These are phyloP conservation scores for Begonia peltatifolia DNA, from an alignment of 306 rosid genomes.

Conservation along the genomic window DNA sequence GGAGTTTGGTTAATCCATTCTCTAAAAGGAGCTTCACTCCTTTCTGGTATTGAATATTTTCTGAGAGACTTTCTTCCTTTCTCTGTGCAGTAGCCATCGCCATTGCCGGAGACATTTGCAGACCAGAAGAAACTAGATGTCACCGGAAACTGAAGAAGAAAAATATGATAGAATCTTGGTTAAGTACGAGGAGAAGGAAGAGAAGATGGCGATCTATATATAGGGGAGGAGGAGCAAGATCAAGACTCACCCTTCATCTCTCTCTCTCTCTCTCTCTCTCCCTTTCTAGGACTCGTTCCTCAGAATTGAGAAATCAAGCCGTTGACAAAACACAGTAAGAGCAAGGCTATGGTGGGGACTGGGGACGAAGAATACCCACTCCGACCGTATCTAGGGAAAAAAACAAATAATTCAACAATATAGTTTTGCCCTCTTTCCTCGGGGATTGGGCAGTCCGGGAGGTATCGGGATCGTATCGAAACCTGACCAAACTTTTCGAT, in stretches of 20 bases:
- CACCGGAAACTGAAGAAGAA: neutral
- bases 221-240: neutral
- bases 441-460: too few relatives aligned
- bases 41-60: conserved; percentile 19
- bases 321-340: neutral
- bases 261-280: conserved; percentile 10
- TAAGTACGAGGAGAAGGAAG: neutral
- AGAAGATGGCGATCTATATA: neutral
- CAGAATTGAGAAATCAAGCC: neutral
- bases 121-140: neutral
- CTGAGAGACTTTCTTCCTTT: neutral
- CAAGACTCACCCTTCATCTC: neutral
- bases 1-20: conserved; percentile 40
- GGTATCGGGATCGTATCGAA: too few relatives aligned
- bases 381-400: neutral
- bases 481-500: too few relatives aligned
- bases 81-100: neutral
- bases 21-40: conserved; percentile 56
- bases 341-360: neutral
- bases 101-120: conserved; percentile 1
- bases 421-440: too few relatives aligned
- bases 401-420: too few relatives aligned
- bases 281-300: too few relatives aligned
- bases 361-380: neutral
- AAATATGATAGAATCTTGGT: neutral